Evolutionary conservation across 2,329 filamentous ascomycete species (phyloP), one percentile per base, ranked within the genome.

Genomic region (Chaetomium globosum): DNA sequence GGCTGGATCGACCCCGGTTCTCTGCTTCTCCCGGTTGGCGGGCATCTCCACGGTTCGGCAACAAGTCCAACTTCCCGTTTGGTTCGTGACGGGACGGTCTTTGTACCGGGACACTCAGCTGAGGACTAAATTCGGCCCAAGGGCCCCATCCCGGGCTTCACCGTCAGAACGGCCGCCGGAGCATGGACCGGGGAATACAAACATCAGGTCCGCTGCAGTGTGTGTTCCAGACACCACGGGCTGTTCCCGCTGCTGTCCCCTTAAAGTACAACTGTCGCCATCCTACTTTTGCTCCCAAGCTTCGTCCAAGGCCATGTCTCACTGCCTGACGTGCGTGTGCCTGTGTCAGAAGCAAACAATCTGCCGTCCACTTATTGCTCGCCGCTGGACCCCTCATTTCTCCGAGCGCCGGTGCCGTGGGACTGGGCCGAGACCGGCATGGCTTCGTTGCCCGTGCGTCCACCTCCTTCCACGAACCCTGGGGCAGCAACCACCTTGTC

Each of bases 211-310:
- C 48, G 63, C 67, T 69, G 66, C 70, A 65, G 66, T 49, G 59
- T 51, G 63, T 70, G 68, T 71, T 59, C 71, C 60, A 71, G 69
- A 69, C 69, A 70, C 69, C 67, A 67, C 67, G 70, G 71, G 66
- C 60, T 43, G 31, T 36, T 56, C 46, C 55, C 61, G 62, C 54
- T 65, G 59, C 31, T 59, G 61, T 63, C 65, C 66, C 61, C 66
- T 72, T 69, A 72, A 43, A 71, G 68, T 71, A 67, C 66, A 52
- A 69, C 71, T 63, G 54, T 65, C 59, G 59, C 66, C 64, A 59
- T 65, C 57, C 61, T 63, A 23, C 46, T 57, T n/a, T 48, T 53
- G 43, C 60, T 63, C 36, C 26, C 30, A 55, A 19, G 43, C 49
- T 65, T 62, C 49, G 46, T 54, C 48, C 63, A 65, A 43, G 60